Base-by-base conservation (phyloP, 352 stramenopile species). In the Phytophthora podocarpi region DNA sequence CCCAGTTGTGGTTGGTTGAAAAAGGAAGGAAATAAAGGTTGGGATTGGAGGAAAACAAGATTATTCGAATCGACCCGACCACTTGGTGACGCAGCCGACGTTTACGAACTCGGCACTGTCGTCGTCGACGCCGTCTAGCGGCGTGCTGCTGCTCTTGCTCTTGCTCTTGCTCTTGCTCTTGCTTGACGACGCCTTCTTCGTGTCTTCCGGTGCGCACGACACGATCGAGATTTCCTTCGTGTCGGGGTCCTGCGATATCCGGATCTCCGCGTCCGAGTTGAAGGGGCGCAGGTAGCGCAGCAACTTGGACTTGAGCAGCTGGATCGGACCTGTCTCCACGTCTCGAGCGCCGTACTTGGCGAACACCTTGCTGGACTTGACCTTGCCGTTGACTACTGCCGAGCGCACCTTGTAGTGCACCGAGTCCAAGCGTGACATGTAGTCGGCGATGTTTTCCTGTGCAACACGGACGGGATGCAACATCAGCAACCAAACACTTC, bases 271-370 rank as follows among this genome's bases (percentile, higher is more conserved):
- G 26, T 90, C 80, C 72, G 82, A 67, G 49, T 94, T 87, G 49
- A 86, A 92, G 12, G 85, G 85, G n/a, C 83, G 77, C 24, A 91
- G 47, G 51, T 89, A 90, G 9, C 84, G 83, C 45, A 91, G 47
- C 28, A 95, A 56, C 51, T 91, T 95, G 12, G 85, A 89, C 50
- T 93, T 95, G 45, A 95, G 75, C 42, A 87, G 65, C 57, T 93
- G 85, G 13, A 95, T 81, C 15, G 85, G 85, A 9, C 85, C 85
- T 0, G 71, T 91, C 42, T 91, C 83, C 13, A 95, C 82, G 40
- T 91, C 86, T 10, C 85, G 80, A n/a, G 85, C 85, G 15, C 85
- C 85, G 55, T 95, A 95, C 53, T 91, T 92, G 45, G 85, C 85
- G 31, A 91, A 94, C n/a, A 93, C 78, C 46, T 91, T 90, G 53